These are phyloP conservation scores for Phialophora chinensis DNA, from an alignment of 2,329 filamentous ascomycete genomes.

Conservation along the genomic window DNA sequence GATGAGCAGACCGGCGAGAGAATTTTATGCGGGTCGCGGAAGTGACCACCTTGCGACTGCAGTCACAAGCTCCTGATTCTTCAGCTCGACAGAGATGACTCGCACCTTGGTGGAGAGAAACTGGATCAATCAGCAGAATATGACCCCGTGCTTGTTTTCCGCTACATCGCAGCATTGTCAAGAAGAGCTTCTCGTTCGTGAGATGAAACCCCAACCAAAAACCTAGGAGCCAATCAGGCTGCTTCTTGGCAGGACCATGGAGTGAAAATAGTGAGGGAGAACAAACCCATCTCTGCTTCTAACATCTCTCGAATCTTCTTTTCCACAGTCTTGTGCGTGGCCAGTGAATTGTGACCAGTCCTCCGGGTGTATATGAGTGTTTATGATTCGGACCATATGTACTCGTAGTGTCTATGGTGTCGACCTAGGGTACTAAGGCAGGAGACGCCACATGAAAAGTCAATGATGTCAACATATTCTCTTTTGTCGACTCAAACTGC, in stretches of 20 bases:
- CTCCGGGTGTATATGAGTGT: not conserved
- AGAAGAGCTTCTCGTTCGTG: not conserved
- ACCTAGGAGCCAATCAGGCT: conserved; percentile 1
- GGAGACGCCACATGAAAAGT: not conserved
- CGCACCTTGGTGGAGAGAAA: not conserved
- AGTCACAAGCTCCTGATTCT: not conserved
- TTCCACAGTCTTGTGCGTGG: not conserved
- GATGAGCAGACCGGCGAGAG: not conserved
- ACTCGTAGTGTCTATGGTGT: not conserved
- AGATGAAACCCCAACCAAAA: not conserved
- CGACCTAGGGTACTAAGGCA: not conserved
- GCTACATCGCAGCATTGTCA: not conserved
- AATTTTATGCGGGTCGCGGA: not conserved
- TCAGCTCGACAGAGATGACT: not conserved
- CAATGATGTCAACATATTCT: conserved; percentile 18
- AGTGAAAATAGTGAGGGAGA: not conserved
- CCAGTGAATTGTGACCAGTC: not conserved
- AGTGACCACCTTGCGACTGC: not conserved
- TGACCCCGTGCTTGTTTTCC: not conserved
- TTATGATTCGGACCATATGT: not conserved
- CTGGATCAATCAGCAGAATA: not conserved
- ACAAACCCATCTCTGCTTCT: not conserved
- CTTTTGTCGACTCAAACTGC: not conserved
- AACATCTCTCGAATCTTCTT: not conserved
- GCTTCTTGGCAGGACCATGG: not conserved